These are phyloP conservation scores for Phytophthora pisi DNA, from an alignment of 352 stramenopile species.

Conservation along the genomic window DNA sequence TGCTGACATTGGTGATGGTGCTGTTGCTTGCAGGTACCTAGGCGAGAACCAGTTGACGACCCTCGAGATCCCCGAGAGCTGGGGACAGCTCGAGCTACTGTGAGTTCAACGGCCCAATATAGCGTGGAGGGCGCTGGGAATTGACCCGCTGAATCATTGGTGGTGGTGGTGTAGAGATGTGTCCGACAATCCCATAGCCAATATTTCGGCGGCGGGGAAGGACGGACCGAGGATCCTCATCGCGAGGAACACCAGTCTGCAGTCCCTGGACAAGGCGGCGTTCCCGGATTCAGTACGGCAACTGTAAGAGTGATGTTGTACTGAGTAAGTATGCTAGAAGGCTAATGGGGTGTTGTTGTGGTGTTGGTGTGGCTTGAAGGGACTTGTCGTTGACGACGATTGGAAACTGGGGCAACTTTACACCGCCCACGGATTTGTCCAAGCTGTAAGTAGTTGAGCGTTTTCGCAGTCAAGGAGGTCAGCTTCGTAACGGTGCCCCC, in stretches of 20 bases:
- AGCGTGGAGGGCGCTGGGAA: neutral
- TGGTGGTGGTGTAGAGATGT: conserved; percentile 22
- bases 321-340: neutral
- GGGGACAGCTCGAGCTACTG: conserved; percentile 24
- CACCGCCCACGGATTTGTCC: conserved; percentile 33
- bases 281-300: conserved; percentile 30
- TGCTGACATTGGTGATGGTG: neutral
- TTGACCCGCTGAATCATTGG: neutral
- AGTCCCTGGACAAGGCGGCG: conserved; percentile 10
- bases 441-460: conserved; percentile 26
- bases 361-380: conserved; percentile 14
- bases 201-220: conserved; percentile 26
- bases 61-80: conserved; percentile 26
- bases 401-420: conserved; percentile 29
- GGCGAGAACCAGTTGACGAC: conserved; percentile 20
- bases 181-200: conserved; percentile 36
- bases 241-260: conserved; percentile 28
- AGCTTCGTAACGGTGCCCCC: neutral
- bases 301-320: conserved; percentile 12
- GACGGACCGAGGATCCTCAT: conserved; percentile 25
- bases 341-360: neutral
- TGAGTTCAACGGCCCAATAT: conserved; percentile 7
- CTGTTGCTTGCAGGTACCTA: conserved; percentile 21
- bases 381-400: conserved; percentile 33
- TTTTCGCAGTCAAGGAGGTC: neutral